Evolutionary conservation across 1,284 basidiomycete species (phyloP), one percentile per base, ranked within the genome.

Genomic region (Cryptococcus sp.): DNA sequence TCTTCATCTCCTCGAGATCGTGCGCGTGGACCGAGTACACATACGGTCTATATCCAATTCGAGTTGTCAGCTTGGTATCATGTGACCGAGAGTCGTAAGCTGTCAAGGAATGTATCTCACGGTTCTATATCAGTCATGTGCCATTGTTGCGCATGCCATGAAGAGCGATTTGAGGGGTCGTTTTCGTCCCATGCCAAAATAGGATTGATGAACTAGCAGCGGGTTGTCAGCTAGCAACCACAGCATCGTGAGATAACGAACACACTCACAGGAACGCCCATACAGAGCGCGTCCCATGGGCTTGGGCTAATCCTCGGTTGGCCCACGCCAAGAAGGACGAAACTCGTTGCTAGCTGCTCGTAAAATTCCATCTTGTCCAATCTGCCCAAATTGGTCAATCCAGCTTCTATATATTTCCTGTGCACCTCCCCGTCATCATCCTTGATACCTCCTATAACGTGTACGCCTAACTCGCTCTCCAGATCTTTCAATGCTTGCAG

Each of bases 191-290:
- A 79, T 13, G 65, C 53, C 8, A 69, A 23, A 26, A 80, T 70
- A 1, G 79, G 79, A 58, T 81, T 81, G 63, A 81, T 76, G 65
- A 80, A 81, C 59, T 79, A 65, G 13, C 65, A 44, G 8, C 15
- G 8, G n/a, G 22, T 10, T 8, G 25, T 50, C 25, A 57, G 55
- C 4, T 45, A 19, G 10, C 34, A 15, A 46, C 29, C 15, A 4
- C n/a, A 19, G 0, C 17, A 44, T 37, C 43, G 49, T 29, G 20
- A 26, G 19, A 10, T 23, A 44, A n/a, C 5, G 34, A 16, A 2
- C 1, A 47, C 1, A 65, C 71, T 64, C 54, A 73, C 72, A 15
- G 72, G 72, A 8, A 73, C 67, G 46, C 63, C 61, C 63, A 76
- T 54, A 53, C 73, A 64, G 55, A 78, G 57, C 45, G 67, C 66